Base-by-base conservation (phyloP, 768 basidiomycete genomes). In the Neoboletus brunneissimus region DNA sequence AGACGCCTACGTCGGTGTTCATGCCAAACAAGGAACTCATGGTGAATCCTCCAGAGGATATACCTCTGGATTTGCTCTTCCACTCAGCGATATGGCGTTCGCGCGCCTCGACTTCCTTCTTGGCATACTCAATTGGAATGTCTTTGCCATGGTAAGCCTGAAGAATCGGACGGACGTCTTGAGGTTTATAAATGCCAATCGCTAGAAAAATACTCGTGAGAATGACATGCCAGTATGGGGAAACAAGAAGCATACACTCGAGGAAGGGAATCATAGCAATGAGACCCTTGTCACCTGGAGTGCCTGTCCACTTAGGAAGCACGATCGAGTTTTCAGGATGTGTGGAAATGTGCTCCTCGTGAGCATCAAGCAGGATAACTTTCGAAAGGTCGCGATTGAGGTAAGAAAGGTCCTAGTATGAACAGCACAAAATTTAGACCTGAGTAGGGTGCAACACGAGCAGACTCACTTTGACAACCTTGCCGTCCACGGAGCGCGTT, bases 221-320 rank as follows among this genome's bases (percentile, higher is more conserved):
- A 27, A 53, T 13, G 31, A 20, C 13, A 47, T 31, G n/a, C 18
- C 2, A 16, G 23, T 2, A 40, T 5, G 27, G 16, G 48, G 23
- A 8, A 57, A 16, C 48, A 22, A 29, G 7, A n/a, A 10, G 75
- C 80, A 52, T 65, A 79, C 94, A 94, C 77, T 98, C 97, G 5
- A 99, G 81, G 86, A 98, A 98, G 1, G 96, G 96, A 61, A 99
- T 94, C 80, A 98, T 81, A n/a, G 86, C 87, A 20, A 98, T 71
- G 40, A 98, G 83, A 0, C 90, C 92, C 60, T 77, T 83, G 69
- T 87, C 86, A 71, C 87, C 74, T 0, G 85, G 75, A 51, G 87
- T 83, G 3, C 95, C 96, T 1, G 83, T 83, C 97, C 97, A 99
- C 61, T 86, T 86, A 18, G 87, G 85, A 35, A 98, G 64, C 47